Percentiles rank a stretch among this genome's conserved stretches.
phyloP scores from a whole-genome alignment of 2,329 filamentous ascomycete genomes.

The Exophiala spinifera region DNA sequence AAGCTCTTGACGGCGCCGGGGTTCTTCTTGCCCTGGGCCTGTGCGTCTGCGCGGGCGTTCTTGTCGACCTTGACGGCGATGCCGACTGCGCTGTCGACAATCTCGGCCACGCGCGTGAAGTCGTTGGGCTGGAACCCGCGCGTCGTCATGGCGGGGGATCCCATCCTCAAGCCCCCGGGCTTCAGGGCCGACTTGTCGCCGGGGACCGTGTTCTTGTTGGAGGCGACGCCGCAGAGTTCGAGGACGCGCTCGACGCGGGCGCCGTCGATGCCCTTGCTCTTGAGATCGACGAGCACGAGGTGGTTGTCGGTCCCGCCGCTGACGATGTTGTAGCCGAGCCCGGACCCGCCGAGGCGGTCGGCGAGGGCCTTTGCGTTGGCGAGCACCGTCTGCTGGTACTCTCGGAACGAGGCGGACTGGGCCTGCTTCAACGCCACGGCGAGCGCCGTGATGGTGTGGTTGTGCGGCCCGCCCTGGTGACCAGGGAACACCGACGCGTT shows the following conservation, averaged over 20 bases:
- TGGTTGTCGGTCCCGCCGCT: conserved; percentile 97
- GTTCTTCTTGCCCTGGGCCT: conserved; percentile 33
- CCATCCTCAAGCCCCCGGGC: conserved; percentile 91
- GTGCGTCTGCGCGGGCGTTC: conserved; percentile 26
- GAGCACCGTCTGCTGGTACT: conserved; percentile 87
- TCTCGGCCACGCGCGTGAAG: conserved; percentile 83
- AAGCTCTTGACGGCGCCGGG: conserved; percentile 34
- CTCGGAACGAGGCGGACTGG: conserved; percentile 81
- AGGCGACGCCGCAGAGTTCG: conserved; percentile 97
- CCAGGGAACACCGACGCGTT: conserved; percentile 97
- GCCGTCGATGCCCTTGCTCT: conserved; percentile 82
- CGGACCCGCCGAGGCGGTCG: conserved; percentile 64
- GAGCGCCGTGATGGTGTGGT: conserved; percentile 96
- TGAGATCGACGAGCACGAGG: conserved; percentile 87
- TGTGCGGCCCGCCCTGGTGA: conserved; percentile 96
- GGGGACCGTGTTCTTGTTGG: conserved; percentile 99
- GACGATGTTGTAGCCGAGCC: conserved; percentile 82
- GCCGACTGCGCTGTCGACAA: conserved; percentile 87
- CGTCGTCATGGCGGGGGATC: conserved; percentile 94
- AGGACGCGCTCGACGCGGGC: conserved; percentile 91
- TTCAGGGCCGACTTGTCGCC: conserved; percentile 97
- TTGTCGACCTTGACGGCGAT: conserved; percentile 45
- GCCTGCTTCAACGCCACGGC: conserved; percentile 94
- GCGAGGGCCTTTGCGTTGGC: conserved; percentile 88
- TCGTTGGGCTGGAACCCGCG: conserved; percentile 90